Percentiles rank a stretch among this genome's conserved stretches.
These are phyloP conservation scores for Letharia lupina DNA, from an alignment of 495 filamentous ascomycete species.

Conservation along the genomic window DNA sequence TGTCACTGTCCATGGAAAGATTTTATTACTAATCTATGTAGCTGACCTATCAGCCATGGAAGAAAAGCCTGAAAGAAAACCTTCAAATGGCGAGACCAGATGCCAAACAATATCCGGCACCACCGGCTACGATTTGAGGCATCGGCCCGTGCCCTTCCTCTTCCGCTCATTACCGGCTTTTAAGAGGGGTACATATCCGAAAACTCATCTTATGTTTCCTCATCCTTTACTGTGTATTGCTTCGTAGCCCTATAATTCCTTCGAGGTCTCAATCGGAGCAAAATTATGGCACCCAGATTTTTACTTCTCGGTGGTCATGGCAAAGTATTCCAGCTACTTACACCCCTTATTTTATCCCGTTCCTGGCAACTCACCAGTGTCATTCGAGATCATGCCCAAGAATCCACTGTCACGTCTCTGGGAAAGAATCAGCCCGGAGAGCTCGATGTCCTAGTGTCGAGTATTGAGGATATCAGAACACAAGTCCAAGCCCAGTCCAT, in stretches of 20 bases:
- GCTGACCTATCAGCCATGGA: too few relatives aligned
- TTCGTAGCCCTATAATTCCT: background rate
- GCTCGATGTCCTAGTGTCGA: slow-evolving; percentile 54
- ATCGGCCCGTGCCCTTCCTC: background rate
- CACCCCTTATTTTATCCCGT: slow-evolving; percentile 61
- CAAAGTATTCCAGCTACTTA: slow-evolving; percentile 68
- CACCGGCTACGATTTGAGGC: background rate
- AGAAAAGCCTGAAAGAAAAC: background rate
- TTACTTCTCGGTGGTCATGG: slow-evolving; percentile 77
- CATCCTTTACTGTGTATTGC: background rate
- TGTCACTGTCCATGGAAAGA: background rate
- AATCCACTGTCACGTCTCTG: slow-evolving; percentile 51
- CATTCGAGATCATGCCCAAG: slow-evolving; percentile 63
- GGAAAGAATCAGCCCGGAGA: slow-evolving; percentile 47
- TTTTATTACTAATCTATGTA: background rate
- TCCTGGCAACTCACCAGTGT: slow-evolving; percentile 70
- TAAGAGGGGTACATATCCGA: background rate
- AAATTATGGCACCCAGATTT: slow-evolving; percentile 35
- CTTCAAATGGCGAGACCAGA: background rate
- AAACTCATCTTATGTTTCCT: background rate
- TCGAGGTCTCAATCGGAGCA: background rate
- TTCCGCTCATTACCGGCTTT: background rate
- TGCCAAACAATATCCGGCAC: background rate
- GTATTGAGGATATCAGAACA: slow-evolving; percentile 59
- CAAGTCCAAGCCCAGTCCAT: slow-evolving; percentile 53